These are phyloP conservation scores for Leucogyrophana mollusca DNA, from an alignment of 768 basidiomycete species.

Conservation along the genomic window DNA sequence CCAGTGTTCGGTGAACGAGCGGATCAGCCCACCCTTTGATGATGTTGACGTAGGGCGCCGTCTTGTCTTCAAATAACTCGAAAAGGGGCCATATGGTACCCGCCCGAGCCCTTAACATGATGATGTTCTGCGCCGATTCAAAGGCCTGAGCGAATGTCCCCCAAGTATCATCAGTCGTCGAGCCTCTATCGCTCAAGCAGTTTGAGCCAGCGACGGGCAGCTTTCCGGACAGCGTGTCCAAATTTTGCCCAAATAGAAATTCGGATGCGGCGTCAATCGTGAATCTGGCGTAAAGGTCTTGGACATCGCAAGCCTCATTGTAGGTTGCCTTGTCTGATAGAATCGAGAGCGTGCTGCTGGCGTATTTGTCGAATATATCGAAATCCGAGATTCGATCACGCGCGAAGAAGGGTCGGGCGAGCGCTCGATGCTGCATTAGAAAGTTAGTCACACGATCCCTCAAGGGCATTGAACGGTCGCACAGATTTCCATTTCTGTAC, in stretches of 20 bases:
- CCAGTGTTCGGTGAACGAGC: constrained; percentile 52
- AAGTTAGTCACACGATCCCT: constrained; percentile 4
- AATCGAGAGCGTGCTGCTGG: constrained; percentile 45
- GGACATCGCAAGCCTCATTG: constrained; percentile 53
- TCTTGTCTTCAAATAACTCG: constrained; percentile 41
- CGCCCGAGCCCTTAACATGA: constrained; percentile 31
- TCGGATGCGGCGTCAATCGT: constrained; percentile 72
- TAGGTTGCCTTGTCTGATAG: constrained; percentile 40
- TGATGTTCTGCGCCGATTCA: constrained; percentile 37
- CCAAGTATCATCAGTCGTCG: constrained; percentile 58
- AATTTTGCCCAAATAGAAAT: constrained; percentile 66
- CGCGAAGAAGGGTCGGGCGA: constrained; percentile 73
- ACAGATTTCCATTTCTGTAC: constrained; percentile 65
- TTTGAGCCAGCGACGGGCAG: constrained; percentile 51
- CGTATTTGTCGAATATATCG: constrained; percentile 61
- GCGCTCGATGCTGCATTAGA: constrained; percentile 53
- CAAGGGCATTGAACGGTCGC: constrained; percentile 12
- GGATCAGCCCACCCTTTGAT: constrained; percentile 56
- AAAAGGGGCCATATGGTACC: constrained; percentile 42
- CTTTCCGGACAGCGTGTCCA: constrained; percentile 56
- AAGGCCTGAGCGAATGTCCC: constrained; percentile 51
- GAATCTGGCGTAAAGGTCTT: constrained; percentile 69
- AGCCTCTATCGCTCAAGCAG: constrained; percentile 54
- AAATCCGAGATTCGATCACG: constrained; percentile 72
- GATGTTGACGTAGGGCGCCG: constrained; percentile 29